phyloP scores from a whole-genome alignment of 1,139 yeast species.

The Wickerhamomyces sp. region DNA sequence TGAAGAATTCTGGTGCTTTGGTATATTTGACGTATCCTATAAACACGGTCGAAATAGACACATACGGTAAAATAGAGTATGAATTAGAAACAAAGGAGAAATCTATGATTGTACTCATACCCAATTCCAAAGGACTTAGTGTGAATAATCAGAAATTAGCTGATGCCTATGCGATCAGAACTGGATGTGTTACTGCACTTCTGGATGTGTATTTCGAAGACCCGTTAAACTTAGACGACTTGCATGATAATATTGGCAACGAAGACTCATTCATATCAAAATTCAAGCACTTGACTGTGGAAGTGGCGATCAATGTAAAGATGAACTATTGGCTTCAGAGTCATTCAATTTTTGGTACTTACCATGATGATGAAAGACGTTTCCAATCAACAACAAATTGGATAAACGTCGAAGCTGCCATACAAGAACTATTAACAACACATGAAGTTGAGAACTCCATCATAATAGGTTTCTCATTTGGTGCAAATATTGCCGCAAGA shows the following conservation, averaged over 20 bases:
- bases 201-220: conserved; percentile 20
- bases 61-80: conserved; percentile 22
- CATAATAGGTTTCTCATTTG: conserved; percentile 36
- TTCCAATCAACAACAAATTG: conserved; percentile 24
- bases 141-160: conserved; percentile 21
- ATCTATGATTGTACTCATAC: conserved; percentile 23
- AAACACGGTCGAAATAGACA: conserved; percentile 14
- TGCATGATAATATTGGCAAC: conserved; percentile 7
- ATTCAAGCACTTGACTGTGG: conserved; percentile 29
- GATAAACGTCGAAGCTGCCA: conserved; percentile 26
- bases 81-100: conserved; percentile 20
- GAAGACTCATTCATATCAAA: conserved; percentile 24
- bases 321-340: conserved; percentile 36
- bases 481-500: conserved; percentile 31
- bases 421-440: conserved; percentile 30
- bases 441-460: conserved; percentile 30
- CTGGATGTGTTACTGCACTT: conserved; percentile 23
- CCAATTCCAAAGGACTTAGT: conserved; percentile 19
- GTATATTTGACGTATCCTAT: conserved; percentile 23
- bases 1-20: conserved; percentile 11
- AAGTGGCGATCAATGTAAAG: conserved; percentile 29
- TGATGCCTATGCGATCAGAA: conserved; percentile 22
- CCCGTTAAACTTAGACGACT: conserved; percentile 11
- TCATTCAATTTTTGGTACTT: conserved; percentile 23
- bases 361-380: conserved; percentile 7